Evolutionary conservation across 371 early-diverging fungal genomes (phyloP).

Genomic region (Massospora cicadina): DNA sequence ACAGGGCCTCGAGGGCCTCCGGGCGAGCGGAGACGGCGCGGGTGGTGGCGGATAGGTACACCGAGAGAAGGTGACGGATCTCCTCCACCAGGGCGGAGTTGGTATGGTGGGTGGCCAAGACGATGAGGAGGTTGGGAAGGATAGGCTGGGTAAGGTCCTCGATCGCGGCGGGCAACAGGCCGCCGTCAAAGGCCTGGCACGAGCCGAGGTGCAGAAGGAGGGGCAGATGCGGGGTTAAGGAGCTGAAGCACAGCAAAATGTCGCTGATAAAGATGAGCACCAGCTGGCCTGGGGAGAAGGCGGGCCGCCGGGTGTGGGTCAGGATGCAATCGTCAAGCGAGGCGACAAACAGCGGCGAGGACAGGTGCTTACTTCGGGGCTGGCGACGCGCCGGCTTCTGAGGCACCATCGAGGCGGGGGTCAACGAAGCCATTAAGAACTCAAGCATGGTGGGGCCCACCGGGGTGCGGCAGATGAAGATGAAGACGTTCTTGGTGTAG

Average conservation of each 20-base stretch:
- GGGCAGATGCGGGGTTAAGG: constrained; percentile 46
- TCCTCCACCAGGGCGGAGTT: background rate
- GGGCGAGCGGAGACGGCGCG: background rate
- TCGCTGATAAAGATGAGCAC: constrained; percentile 65
- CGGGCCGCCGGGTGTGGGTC: constrained; percentile 43
- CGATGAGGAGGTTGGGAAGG: constrained; percentile 66
- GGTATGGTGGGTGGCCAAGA: constrained; percentile 27
- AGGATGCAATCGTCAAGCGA: constrained; percentile 46
- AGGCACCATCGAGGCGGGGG: constrained; percentile 62
- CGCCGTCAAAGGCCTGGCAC: background rate
- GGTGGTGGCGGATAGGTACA: background rate
- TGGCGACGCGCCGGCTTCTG: constrained; percentile 15
- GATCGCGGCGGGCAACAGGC: background rate
- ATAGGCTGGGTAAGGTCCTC: constrained; percentile 19
- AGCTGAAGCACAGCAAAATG: constrained; percentile 53
- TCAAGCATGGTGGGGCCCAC: constrained; percentile 39
- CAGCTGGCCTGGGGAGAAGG: constrained; percentile 59
- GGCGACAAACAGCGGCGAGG: constrained; percentile 29
- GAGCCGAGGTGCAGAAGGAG: constrained; percentile 34
- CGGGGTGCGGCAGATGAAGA: constrained; percentile 53
- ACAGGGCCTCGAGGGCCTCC: constrained; percentile 23
- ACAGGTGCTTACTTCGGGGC: constrained; percentile 4
- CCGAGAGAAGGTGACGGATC: background rate
- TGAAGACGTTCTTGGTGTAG: constrained; percentile 62
- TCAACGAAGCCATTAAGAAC: constrained; percentile 40